phyloP scores from a whole-genome alignment of 805 yeast species.

The Candida quercuum region DNA sequence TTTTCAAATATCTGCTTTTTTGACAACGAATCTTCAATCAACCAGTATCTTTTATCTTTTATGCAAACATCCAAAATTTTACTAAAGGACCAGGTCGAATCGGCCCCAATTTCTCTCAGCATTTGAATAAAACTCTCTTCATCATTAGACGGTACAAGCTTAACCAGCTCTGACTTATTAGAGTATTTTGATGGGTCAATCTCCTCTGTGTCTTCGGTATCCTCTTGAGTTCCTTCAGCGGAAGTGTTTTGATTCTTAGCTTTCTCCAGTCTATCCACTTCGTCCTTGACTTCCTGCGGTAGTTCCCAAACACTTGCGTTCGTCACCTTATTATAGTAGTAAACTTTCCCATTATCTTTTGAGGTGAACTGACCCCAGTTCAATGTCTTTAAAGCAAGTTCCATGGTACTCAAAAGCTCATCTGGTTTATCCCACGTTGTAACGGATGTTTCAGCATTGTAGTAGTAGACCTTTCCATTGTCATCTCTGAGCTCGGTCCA shows the following conservation, averaged over 20 bases:
- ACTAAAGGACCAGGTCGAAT: conserved; percentile 71
- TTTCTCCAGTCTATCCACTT: conserved; percentile 20
- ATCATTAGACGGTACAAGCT: conserved; percentile 26
- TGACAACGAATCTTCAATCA: conserved; percentile 51
- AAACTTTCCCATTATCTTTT: conserved; percentile 48
- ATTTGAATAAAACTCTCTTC: conserved; percentile 44
- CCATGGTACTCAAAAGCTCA: conserved; percentile 36
- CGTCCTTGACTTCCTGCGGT: conserved; percentile 46
- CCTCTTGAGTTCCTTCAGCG: neutral
- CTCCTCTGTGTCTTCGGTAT: conserved; percentile 2
- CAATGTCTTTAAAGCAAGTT: conserved; percentile 42
- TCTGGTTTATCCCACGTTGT: conserved; percentile 83
- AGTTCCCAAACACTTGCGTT: conserved; percentile 75
- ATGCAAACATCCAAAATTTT: conserved; percentile 56
- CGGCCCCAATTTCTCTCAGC: conserved; percentile 52
- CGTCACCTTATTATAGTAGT: conserved; percentile 63
- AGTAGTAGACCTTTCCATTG: conserved; percentile 68
- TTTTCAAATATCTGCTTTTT: conserved; percentile 63
- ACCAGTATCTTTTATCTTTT: conserved; percentile 62
- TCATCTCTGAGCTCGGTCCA: conserved; percentile 68
- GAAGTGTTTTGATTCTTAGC: neutral
- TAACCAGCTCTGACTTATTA: conserved; percentile 8
- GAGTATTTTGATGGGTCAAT: conserved; percentile 3
- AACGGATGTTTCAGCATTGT: conserved; percentile 55
- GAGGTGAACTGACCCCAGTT: conserved; percentile 50